Base-by-base conservation (phyloP, 352 stramenopile genomes). In the Globisporangium cederbergense region DNA sequence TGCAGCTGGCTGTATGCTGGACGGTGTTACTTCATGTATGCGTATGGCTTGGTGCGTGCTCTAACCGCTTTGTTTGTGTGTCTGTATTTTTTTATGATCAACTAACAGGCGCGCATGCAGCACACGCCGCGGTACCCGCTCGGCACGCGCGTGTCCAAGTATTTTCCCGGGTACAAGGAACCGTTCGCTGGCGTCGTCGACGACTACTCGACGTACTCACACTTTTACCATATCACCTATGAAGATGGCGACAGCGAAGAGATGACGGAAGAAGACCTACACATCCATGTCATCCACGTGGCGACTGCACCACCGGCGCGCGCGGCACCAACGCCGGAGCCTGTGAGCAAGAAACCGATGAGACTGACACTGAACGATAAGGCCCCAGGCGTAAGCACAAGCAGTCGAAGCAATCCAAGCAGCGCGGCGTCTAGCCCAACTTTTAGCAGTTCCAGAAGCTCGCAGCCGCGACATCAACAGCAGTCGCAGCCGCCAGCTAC, bases 231-330 rank as follows among this genome's bases (percentile, higher is more conserved):
- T 60, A 82, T 93, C 62, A 76, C 70, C 11, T 93, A 93, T 52
- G 83, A 93, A 46, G 83, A 93, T 55, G 83, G 81, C 25, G 83
- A 93, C 64, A 90, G 78, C 40, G 83, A 93, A 57, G 83, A 93
- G 61, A 93, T 93, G 83, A 91, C 81, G 1, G 83, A 93, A 60
- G 74, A 81, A 18, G 83, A 93, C 49, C 68, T 93, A 20, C 70
- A 86, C 25, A 53, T 38, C 9, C 64, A 92, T 55, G 75, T 80
- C 11, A 28, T 72, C 14, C 58, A 46, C n/a, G 10, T 70, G 14
- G 72, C 68, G 38, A 71, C 40, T 7, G 20, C 10, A 11, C 56
- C 34, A 11, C 14, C 42, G 8, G 60, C 6, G 2, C 22, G 16
- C 18, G 14, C 14, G 16, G 4, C n/a, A 16, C n/a, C 53, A 28